Percentiles rank a stretch among this genome's conserved stretches.
phyloP scores from a whole-genome alignment of 495 filamentous ascomycete genomes.

The Penicillium cosmopolitanum region DNA sequence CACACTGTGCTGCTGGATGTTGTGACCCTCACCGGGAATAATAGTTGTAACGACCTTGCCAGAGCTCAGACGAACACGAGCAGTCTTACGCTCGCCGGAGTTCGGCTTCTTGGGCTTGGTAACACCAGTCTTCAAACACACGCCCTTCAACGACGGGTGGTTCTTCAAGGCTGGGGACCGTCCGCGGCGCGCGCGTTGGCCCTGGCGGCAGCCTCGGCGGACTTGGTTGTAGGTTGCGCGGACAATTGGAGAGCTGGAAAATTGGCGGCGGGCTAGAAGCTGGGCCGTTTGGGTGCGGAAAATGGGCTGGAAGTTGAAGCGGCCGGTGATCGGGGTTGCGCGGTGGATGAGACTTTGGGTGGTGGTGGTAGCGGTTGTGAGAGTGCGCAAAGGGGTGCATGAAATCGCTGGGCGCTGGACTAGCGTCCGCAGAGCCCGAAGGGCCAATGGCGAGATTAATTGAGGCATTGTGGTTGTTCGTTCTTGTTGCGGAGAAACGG shows the following conservation, averaged over 20 bases:
- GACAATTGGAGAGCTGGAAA: slow-evolving; percentile 47
- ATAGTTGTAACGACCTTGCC: slow-evolving; percentile 86
- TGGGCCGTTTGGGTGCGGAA: slow-evolving; percentile 38
- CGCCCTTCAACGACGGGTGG: slow-evolving; percentile 86
- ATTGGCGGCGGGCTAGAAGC: slow-evolving; percentile 36
- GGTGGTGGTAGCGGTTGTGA: slow-evolving; percentile 21
- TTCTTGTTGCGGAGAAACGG: not conserved
- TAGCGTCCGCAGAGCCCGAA: slow-evolving; percentile 45
- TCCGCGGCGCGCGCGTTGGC: slow-evolving; percentile 76
- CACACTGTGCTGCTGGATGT: slow-evolving; percentile 98
- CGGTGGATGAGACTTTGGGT: slow-evolving; percentile 17
- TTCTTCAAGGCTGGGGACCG: slow-evolving; percentile 81
- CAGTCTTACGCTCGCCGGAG: slow-evolving; percentile 91
- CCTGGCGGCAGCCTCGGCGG: slow-evolving; percentile 71
- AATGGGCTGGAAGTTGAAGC: slow-evolving; percentile 40
- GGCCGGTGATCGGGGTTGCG: slow-evolving; percentile 21
- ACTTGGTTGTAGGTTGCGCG: slow-evolving; percentile 58
- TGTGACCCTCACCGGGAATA: slow-evolving; percentile 97
- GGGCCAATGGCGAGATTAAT: slow-evolving; percentile 41
- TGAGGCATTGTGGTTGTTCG: slow-evolving; percentile 36
- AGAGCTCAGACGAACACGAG: slow-evolving; percentile 82
- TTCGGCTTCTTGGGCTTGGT: slow-evolving; percentile 99
- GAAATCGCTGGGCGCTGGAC: slow-evolving; percentile 33
- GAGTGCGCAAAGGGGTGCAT: slow-evolving; percentile 25
- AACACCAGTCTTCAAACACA: slow-evolving; percentile 88